Evolutionary conservation across 495 filamentous ascomycete species (phyloP), one percentile per base, ranked within the genome.

Genomic region (Copromyces sp.): DNA sequence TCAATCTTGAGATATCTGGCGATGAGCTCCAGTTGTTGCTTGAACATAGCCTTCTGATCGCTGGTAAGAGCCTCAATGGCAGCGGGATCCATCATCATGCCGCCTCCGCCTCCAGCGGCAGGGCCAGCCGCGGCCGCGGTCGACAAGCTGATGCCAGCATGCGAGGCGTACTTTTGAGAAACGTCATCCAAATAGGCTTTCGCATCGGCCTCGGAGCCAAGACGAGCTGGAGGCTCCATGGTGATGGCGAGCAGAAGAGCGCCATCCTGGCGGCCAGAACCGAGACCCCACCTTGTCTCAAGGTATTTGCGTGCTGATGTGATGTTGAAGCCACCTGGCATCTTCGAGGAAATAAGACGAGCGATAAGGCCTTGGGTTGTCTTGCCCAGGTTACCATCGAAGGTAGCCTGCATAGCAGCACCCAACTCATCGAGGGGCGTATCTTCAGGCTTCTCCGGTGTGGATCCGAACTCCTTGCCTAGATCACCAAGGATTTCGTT

Each of bases 71-170:
- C 95, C 83, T 98, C 96, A 74, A 98, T 90, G 40, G 95, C 95
- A 29, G 95, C 95, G 3, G 96, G 96, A 74, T 98, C 95, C 96
- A 99, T 98, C 90, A 98, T 95, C 95, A 99, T 98, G 76, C 92
- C 91, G 45, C 85, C 89, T 44, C 88, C 90, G 71, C 82, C 89
- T 69, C 90, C 94, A 59, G 85, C 89, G 76, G 92, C 92, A 68
- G 92, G 93, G 70, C 89, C 93, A 65, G 86, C 83, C 61, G 93
- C 87, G 9, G 89, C 82, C 3, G 92, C 91, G 9, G 92, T 87
- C 9, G 94, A 92, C 47, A 99, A 85, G 77, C 84, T 96, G 80
- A 99, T 91, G 44, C 95, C 95, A 39, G 92, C 92, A 74, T 84
- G 89, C 29, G 90, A 82, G 44, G 96, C 95, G 80, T 99, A 99